phyloP scores from a whole-genome alignment of 768 basidiomycete species.

The Mycena polygramma region DNA sequence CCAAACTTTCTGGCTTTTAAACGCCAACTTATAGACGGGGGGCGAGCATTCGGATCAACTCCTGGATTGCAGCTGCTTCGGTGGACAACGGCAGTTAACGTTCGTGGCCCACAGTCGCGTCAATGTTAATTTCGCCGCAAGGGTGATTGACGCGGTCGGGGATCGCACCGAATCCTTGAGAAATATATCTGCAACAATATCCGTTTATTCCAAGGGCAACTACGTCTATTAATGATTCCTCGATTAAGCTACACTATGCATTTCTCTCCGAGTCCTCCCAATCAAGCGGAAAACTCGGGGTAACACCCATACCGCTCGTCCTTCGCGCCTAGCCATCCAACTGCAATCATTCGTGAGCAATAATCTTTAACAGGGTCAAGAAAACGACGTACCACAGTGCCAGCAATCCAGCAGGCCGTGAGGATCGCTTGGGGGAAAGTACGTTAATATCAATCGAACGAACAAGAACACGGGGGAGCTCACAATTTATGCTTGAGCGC shows the following conservation, averaged over 20 bases:
- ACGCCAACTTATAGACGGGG: too few species aligned
- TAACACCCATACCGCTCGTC: constrained; percentile 26
- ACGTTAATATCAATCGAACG: not conserved
- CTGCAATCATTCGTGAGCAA: constrained; percentile 17
- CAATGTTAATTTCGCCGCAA: too few species aligned
- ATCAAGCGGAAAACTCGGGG: constrained; percentile 21
- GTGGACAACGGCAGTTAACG: too few species aligned
- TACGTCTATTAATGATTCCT: not conserved
- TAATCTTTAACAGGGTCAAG: constrained; percentile 9
- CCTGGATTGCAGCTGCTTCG: too few species aligned
- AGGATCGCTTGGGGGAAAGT: constrained; percentile 43
- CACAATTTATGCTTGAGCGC: constrained; percentile 52
- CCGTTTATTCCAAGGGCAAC: too few species aligned
- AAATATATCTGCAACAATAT: too few species aligned
- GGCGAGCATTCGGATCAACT: too few species aligned
- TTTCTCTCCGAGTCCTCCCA: constrained; percentile 8
- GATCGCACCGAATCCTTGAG: too few species aligned
- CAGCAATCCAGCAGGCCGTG: constrained; percentile 48
- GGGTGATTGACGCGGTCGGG: too few species aligned
- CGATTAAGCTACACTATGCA: constrained; percentile 1
- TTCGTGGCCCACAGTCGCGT: too few species aligned
- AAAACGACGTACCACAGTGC: constrained; percentile 47
- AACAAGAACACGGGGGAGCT: not conserved
- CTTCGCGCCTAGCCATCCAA: constrained; percentile 24
- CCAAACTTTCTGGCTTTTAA: too few species aligned